Conservation (phyloP, 75 land plant species). For the Sequoiadendron giganteum region DNA sequence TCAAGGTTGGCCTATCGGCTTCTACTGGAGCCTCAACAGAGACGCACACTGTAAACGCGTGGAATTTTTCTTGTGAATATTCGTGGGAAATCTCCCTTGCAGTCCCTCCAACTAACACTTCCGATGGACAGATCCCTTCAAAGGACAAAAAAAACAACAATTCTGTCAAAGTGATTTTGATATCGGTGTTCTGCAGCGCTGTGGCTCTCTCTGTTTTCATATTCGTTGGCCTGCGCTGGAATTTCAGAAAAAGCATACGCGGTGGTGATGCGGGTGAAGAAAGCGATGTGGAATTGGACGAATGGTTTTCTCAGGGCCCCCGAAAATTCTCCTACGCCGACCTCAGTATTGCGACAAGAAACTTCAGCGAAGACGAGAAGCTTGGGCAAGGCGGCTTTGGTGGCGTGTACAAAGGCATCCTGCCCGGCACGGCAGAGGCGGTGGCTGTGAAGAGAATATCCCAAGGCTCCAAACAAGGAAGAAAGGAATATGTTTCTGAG, state of each 20-base stretch:
- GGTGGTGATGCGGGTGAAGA: neutral
- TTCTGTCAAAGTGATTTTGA: too few species aligned
- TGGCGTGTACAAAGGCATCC: neutral
- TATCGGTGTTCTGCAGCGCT: too few species aligned
- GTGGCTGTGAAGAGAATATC: constrained; percentile 18
- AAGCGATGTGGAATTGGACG: constrained; percentile 22
- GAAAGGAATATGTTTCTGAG: constrained; percentile 11
- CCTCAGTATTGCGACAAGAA: neutral
- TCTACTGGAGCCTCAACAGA: constrained; percentile 18
- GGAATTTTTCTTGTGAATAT: constrained; percentile 12
- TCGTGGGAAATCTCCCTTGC: neutral
- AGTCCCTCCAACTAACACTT: neutral
- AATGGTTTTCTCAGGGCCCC: neutral
- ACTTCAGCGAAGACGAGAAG: neutral
- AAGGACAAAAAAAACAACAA: too few species aligned
- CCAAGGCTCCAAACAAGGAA: neutral
- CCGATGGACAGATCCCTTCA: neutral
- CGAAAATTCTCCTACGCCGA: neutral
- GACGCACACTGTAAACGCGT: constrained; percentile 7
- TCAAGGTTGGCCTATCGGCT: constrained; percentile 29
- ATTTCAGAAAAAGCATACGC: neutral
- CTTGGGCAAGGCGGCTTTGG: constrained; percentile 10
- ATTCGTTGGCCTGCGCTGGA: constrained; percentile 1
- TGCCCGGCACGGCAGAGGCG: neutral
- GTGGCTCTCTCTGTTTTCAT: too few species aligned